A percentile compares a stretch with the other conserved stretches of the same genome.
These are phyloP conservation scores for Paramyrothecium roridum DNA, from an alignment of 2,329 filamentous ascomycete genomes.

Conservation along the genomic window DNA sequence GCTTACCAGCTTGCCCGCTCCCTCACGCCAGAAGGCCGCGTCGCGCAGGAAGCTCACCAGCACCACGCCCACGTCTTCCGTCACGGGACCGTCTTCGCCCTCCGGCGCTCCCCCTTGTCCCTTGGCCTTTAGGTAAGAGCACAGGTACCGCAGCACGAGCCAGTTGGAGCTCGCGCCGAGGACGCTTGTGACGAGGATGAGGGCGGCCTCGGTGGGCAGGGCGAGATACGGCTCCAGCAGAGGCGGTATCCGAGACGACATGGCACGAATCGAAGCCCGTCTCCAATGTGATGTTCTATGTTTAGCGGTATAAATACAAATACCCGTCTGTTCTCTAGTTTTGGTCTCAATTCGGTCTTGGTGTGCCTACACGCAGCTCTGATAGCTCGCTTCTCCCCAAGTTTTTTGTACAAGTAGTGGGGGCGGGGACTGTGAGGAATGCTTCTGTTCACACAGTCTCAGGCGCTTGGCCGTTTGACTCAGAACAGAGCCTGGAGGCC, in stretches of 20 bases:
- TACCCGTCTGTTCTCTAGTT: not conserved
- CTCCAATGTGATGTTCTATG: too few relatives aligned
- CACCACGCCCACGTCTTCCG: slow-evolving; percentile 53
- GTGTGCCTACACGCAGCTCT: too few relatives aligned
- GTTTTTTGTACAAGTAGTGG: slow-evolving; percentile 9
- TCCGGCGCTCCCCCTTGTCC: slow-evolving; percentile 14
- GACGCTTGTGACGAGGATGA: slow-evolving; percentile 67
- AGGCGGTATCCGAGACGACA: slow-evolving; percentile 55
- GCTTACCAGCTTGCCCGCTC: slow-evolving; percentile 62
- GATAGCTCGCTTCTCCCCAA: too few relatives aligned
- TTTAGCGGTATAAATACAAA: not conserved
- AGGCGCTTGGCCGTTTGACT: too few relatives aligned
- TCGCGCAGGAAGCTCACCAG: slow-evolving; percentile 83
- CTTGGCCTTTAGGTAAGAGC: slow-evolving; percentile 36
- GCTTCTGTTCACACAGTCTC: not conserved
- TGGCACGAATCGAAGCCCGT: too few relatives aligned
- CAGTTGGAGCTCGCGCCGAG: slow-evolving; percentile 63
- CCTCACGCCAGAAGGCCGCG: slow-evolving; percentile 73
- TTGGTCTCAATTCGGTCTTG: not conserved
- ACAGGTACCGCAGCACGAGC: slow-evolving; percentile 58
- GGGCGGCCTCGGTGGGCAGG: slow-evolving; percentile 54
- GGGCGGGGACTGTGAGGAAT: slow-evolving; percentile 11
- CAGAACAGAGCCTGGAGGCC: too few relatives aligned
- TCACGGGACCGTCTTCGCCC: slow-evolving; percentile 11
- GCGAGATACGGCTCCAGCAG: slow-evolving; percentile 63